A percentile compares a stretch with the other conserved stretches of the same genome.
These are phyloP conservation scores for Mycena capillaripes DNA, from an alignment of 768 basidiomycete species.

Conservation along the genomic window DNA sequence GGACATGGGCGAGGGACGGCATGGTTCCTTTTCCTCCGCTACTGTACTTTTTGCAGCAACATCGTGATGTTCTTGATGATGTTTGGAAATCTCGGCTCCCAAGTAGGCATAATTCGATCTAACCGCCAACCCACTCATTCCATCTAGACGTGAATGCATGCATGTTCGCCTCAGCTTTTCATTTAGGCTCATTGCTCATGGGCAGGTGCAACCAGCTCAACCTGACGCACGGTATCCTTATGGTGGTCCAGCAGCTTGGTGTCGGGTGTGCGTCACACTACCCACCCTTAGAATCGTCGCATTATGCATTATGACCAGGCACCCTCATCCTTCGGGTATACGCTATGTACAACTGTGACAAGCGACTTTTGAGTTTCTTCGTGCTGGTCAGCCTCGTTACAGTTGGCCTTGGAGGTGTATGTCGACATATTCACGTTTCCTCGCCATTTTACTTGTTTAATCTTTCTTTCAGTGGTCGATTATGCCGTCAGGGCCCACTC, in stretches of 20 bases:
- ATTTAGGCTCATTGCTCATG: no score
- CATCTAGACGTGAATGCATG: background rate
- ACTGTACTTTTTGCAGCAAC: background rate
- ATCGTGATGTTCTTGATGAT: background rate
- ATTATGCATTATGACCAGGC: background rate
- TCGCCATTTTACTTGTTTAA: background rate
- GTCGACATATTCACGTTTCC: background rate
- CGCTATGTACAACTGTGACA: background rate
- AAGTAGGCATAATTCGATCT: background rate
- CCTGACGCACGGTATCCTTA: background rate
- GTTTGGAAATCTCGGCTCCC: background rate
- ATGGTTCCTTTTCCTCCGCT: constrained; percentile 6
- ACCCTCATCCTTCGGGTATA: background rate
- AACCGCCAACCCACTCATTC: background rate
- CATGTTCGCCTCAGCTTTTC: no score
- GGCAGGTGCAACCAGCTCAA: background rate
- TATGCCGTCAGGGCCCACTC: background rate
- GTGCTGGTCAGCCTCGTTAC: background rate
- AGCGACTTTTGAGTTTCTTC: background rate
- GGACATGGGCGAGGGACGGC: background rate
- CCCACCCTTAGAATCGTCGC: background rate
- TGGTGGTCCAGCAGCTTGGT: background rate
- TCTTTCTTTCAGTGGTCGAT: background rate
- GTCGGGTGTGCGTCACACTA: background rate
- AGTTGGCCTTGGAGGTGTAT: background rate